Evolutionary conservation across 495 filamentous ascomycete species (phyloP).

Genomic region (Annulohypoxylon maeteangense): DNA sequence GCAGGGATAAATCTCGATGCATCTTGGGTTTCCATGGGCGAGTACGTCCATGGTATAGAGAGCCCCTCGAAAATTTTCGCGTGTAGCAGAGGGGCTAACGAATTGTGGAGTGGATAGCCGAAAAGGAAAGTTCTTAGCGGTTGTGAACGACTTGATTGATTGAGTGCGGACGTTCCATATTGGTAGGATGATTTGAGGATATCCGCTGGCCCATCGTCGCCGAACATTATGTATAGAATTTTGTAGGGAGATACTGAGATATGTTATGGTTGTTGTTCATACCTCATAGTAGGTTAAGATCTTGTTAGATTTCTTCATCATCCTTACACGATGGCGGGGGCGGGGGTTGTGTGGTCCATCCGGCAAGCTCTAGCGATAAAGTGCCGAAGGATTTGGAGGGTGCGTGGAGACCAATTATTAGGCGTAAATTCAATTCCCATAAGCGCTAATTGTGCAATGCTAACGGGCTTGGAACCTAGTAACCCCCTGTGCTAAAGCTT

Average conservation of each 20-base stretch:
- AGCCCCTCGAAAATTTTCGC: constrained; percentile 6
- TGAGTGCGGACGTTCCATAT: constrained; percentile 3
- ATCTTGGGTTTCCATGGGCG: constrained; percentile 2
- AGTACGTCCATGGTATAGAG: neutral
- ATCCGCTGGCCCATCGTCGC: neutral
- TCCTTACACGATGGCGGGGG: too few species aligned
- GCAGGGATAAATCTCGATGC: neutral
- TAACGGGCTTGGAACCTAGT: too few species aligned
- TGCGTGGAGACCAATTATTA: too few species aligned
- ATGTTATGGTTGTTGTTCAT: neutral
- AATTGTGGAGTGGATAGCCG: constrained; percentile 10
- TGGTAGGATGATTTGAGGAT: constrained; percentile 6
- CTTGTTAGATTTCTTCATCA: too few species aligned
- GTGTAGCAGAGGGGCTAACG: neutral
- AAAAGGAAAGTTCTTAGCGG: constrained; percentile 1
- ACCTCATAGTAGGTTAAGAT: too few species aligned
- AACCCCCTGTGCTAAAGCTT: too few species aligned
- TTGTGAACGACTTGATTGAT: neutral
- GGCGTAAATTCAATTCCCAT: too few species aligned
- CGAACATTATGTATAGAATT: neutral
- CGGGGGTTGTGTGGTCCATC: neutral
- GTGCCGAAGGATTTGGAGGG: neutral
- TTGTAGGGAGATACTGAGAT: neutral
- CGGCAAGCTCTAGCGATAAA: neutral
- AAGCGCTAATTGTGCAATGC: too few species aligned